Conservation (phyloP, 2,329 filamentous ascomycete species). For the Chrysoporthe cubensis region DNA sequence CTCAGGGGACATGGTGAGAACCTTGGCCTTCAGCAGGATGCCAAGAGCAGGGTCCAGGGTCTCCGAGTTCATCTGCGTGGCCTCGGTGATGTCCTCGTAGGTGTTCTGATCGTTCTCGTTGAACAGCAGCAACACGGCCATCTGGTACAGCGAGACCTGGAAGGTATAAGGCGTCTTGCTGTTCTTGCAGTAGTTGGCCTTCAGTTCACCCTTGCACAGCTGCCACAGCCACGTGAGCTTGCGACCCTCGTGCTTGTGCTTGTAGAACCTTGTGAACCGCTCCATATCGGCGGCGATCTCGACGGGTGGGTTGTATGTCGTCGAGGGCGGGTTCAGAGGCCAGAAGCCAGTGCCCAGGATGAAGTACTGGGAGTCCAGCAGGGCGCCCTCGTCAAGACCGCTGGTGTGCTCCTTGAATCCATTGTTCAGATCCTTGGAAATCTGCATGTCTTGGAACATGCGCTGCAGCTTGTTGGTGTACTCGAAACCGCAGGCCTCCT, state of each 20-base stretch:
- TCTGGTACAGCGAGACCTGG: constrained; percentile 96
- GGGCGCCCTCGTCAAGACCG: constrained; percentile 68
- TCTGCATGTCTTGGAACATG: constrained; percentile 99
- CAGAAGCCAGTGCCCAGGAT: constrained; percentile 97
- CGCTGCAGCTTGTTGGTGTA: constrained; percentile 99
- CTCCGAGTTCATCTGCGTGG: constrained; percentile 79
- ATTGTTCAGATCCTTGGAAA: constrained; percentile 93
- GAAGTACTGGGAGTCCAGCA: constrained; percentile 86
- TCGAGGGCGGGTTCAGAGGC: constrained; percentile 86
- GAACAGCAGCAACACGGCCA: constrained; percentile 93
- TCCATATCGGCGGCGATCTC: constrained; percentile 88
- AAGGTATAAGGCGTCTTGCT: constrained; percentile 94
- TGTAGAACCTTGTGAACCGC: constrained; percentile 89
- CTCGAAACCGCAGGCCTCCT: constrained; percentile 97
- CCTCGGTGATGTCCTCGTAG: constrained; percentile 85
- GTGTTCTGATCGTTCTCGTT: constrained; percentile 85
- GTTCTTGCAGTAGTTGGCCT: constrained; percentile 87
- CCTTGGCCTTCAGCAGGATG: constrained; percentile 91
- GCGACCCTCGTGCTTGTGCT: constrained; percentile 92
- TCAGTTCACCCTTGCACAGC: constrained; percentile 95
- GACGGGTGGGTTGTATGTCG: constrained; percentile 83
- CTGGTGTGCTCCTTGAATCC: constrained; percentile 80
- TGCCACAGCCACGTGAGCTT: constrained; percentile 99
- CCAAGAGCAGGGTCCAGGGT: constrained; percentile 83
- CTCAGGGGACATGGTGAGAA: constrained; percentile 73